phyloP scores from a whole-genome alignment of 192 early-diverging fungal species.

The Lunasporangiospora selenospora region DNA sequence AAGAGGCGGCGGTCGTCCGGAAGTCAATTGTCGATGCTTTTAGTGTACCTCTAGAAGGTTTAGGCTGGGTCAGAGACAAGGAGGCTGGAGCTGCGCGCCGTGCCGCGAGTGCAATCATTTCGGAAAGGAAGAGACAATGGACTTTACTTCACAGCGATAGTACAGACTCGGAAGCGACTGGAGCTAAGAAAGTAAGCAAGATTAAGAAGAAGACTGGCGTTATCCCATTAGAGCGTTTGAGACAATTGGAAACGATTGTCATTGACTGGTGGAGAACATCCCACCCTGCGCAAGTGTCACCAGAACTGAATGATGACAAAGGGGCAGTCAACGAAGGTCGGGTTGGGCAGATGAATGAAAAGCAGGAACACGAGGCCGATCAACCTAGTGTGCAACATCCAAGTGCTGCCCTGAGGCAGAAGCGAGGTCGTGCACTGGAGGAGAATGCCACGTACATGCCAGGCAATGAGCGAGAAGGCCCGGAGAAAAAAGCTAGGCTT shows the following conservation, averaged over 20 bases:
- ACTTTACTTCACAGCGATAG: neutral
- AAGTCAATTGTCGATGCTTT: constrained; percentile 25
- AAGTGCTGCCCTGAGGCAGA: constrained; percentile 1
- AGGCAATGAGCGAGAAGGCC: neutral
- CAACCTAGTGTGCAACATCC: neutral
- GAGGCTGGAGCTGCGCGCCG: constrained; percentile 32
- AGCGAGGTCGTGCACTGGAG: neutral
- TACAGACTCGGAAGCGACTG: neutral
- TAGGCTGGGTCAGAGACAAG: constrained; percentile 43
- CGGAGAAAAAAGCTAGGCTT: neutral
- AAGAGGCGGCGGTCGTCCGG: constrained; percentile 28
- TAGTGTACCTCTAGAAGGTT: constrained; percentile 31
- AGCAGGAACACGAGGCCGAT: neutral
- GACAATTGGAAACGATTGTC: constrained; percentile 18
- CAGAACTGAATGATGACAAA: neutral
- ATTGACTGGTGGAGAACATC: constrained; percentile 12
- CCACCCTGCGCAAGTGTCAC: neutral
- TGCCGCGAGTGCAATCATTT: constrained; percentile 28
- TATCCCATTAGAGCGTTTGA: constrained; percentile 21
- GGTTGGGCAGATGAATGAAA: neutral
- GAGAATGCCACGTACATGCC: neutral
- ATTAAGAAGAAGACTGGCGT: constrained; percentile 19
- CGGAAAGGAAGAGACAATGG: constrained; percentile 38
- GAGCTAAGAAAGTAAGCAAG: constrained; percentile 6
- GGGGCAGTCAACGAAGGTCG: neutral